These are phyloP conservation scores for Dactylellina cionopaga DNA, from an alignment of 2,329 filamentous ascomycete species.

Conservation along the genomic window DNA sequence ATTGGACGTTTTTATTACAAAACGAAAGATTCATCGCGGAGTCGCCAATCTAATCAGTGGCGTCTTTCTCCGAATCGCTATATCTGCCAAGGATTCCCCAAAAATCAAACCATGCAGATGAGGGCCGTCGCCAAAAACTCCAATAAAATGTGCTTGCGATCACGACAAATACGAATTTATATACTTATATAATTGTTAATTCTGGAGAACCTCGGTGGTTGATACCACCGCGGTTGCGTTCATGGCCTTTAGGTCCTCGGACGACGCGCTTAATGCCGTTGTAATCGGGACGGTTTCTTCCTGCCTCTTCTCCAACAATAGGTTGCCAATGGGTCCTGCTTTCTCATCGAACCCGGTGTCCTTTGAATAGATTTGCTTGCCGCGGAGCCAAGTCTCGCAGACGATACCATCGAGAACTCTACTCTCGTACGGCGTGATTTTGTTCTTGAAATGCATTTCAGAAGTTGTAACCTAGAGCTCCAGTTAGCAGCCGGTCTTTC, in stretches of 20 bases:
- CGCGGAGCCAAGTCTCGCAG: slow-evolving; percentile 84
- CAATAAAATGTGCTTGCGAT: not conserved
- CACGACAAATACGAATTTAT: not conserved
- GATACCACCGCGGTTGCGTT: slow-evolving; percentile 9
- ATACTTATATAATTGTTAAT: not conserved
- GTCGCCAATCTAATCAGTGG: no score
- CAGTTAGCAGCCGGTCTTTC: not conserved
- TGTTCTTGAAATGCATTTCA: slow-evolving; percentile 94
- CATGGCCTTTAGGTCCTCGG: slow-evolving; percentile 11
- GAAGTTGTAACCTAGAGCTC: slow-evolving; percentile 63
- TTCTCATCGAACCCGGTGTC: slow-evolving; percentile 72
- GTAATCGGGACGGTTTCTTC: slow-evolving; percentile 37
- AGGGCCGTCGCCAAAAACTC: slow-evolving; percentile 30
- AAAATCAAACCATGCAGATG: no score
- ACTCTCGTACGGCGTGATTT: slow-evolving; percentile 89
- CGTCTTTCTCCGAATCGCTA: no score
- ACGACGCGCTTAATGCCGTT: slow-evolving; percentile 16
- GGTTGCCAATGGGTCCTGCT: slow-evolving; percentile 63
- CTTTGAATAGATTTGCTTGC: slow-evolving; percentile 74
- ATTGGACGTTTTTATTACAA: no score
- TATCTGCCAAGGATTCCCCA: no score
- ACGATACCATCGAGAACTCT: slow-evolving; percentile 81
- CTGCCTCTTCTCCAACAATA: slow-evolving; percentile 64
- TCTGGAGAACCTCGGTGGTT: slow-evolving; percentile 20
- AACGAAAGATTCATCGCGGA: no score